Evolutionary conservation across 179 eudicot species (phyloP), one percentile per base, ranked within the genome.

Genomic region (Nepenthes alata): DNA sequence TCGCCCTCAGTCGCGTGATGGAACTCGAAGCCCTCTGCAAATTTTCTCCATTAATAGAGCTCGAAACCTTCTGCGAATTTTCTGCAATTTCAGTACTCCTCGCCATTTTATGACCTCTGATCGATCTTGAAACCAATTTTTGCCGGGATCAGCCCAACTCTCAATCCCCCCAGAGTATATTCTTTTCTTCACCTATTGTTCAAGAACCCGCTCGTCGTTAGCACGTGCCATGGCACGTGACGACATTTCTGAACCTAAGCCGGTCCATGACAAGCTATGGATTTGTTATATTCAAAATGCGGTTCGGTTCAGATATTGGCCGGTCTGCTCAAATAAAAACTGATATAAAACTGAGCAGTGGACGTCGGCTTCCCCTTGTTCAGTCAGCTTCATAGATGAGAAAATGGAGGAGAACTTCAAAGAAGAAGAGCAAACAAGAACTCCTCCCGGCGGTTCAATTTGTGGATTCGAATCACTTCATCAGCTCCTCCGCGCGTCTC

Each of bases 401-500:
- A 25, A 25, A 25, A 25, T 25, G 25, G 25, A 0, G 25, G 25
- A 25, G 25, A 25, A 25, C 25, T 1, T 25, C 25, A 25, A 68
- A 11, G 48, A 65, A 35, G 57, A 61, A 37, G 58, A 54, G 36
- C 58, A 63, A 55, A 53, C 61, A 55, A 62, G 48, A 9, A 35
- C 52, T 55, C 37, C 72, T 35, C 66, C 57, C 34, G 67, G 72
- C 37, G 93, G 89, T 60, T 83, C 96, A 13, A 72, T 88, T 68
- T 82, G 75, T 71, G 96, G 96, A 53, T 86, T 80, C 61, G 86
- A 83, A 14, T 88, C 96, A 44, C 85, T 86, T 72, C 88, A 89
- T 35, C 76, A 67, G 4, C 90, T 89, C 55, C 94, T 89, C 36
- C 72, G 66, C 56, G 69, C 85, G 7, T 82, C 90, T 38, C 90